Conservation (phyloP, 176 grass and related monocot genomes). For the Oryza australiensis region DNA sequence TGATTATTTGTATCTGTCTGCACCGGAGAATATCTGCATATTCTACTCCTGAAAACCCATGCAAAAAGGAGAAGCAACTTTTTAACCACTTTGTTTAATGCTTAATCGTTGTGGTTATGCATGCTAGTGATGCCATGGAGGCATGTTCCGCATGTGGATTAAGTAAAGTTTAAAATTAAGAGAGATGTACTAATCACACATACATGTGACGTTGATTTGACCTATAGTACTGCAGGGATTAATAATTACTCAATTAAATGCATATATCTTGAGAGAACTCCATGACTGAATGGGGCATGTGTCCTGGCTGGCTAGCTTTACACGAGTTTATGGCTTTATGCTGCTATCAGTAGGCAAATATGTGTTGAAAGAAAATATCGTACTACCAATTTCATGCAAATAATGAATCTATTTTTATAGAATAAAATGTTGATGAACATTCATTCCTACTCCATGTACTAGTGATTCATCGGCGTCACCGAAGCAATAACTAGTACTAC, state of each 20-base stretch:
- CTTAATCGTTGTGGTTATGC: neutral
- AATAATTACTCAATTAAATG: neutral
- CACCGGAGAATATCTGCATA: neutral
- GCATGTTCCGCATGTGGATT: neutral
- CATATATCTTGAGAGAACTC: neutral
- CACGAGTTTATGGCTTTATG: no score
- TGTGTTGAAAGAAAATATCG: no score
- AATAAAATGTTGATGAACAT: no score
- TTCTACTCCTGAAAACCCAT: neutral
- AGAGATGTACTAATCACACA: neutral
- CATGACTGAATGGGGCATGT: neutral
- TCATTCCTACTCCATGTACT: no score
- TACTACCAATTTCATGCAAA: no score
- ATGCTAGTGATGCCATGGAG: neutral
- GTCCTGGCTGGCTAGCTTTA: neutral
- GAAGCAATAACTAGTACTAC: no score
- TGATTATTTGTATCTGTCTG: neutral
- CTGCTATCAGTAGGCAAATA: no score
- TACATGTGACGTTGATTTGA: neutral
- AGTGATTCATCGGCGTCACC: no score
- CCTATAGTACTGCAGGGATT: neutral
- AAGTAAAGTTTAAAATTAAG: conserved; percentile 2
- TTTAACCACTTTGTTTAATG: neutral
- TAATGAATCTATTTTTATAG: no score
- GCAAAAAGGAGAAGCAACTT: neutral